These are phyloP conservation scores for Schwanniomyces etchellsii DNA, from an alignment of 1,139 yeast species.

Conservation along the genomic window DNA sequence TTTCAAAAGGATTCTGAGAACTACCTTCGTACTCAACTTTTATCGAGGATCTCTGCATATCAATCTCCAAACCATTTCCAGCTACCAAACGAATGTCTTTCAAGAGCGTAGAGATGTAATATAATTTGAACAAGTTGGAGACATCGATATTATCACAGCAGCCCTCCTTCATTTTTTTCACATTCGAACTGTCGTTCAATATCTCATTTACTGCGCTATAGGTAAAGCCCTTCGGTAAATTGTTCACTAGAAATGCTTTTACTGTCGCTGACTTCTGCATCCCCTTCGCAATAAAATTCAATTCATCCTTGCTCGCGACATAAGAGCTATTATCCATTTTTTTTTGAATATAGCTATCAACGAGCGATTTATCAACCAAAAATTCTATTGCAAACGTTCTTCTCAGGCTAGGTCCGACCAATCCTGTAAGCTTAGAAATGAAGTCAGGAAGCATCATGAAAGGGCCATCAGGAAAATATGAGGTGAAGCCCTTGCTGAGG, in stretches of 20 bases:
- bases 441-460: constrained; percentile 66
- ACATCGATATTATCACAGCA: constrained; percentile 13
- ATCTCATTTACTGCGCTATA: constrained; percentile 30
- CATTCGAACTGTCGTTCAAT: constrained; percentile 13
- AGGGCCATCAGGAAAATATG: constrained; percentile 66
- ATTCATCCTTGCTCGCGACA: constrained; percentile 12
- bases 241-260: constrained; percentile 17
- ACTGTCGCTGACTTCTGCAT: constrained; percentile 12
- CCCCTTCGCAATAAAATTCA: constrained; percentile 10
- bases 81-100: constrained; percentile 16
- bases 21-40: constrained; percentile 7
- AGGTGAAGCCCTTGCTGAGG: constrained; percentile 56
- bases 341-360: constrained; percentile 18
- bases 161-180: constrained; percentile 6
- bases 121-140: constrained; percentile 23
- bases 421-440: constrained; percentile 49
- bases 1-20: constrained; percentile 1
- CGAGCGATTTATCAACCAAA: constrained; percentile 17
- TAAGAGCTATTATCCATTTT: constrained; percentile 11
- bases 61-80: constrained; percentile 15
- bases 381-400: constrained; percentile 38
- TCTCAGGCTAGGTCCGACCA: constrained; percentile 43
- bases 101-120: constrained; percentile 22
- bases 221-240: constrained; percentile 34
- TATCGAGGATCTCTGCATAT: constrained; percentile 11